Conservation (phyloP, 2,329 filamentous ascomycete species). For the Colletotrichum sp. region DNA sequence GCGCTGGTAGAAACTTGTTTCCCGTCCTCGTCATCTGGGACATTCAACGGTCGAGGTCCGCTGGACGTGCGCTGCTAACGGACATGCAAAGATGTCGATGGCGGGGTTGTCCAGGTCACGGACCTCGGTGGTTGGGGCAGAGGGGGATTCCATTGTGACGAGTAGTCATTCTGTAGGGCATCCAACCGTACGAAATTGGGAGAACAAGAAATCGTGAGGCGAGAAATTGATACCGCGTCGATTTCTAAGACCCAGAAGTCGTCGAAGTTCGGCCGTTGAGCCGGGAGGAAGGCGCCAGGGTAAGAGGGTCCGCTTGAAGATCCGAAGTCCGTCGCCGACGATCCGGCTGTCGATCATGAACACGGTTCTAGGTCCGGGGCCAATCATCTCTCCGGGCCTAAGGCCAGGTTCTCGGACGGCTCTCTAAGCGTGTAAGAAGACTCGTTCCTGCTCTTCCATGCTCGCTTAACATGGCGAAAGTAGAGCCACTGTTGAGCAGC, state of each 20-base stretch:
- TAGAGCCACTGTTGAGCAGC: not conserved
- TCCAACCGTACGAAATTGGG: not conserved
- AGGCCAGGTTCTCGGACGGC: not conserved
- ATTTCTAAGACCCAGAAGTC: not conserved
- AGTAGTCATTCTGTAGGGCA: not conserved
- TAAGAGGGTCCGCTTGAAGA: not conserved
- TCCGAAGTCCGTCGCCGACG: not conserved
- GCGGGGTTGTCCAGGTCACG: not conserved
- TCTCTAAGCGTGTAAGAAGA: not conserved
- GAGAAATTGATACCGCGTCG: not conserved
- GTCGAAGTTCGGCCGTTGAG: not conserved
- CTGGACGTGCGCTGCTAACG: slow-evolving; percentile 8
- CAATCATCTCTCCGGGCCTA: not conserved
- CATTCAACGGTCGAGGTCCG: not conserved
- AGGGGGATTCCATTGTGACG: not conserved
- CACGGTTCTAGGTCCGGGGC: not conserved
- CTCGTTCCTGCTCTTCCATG: not conserved
- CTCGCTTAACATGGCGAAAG: not conserved
- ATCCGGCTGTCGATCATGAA: not conserved
- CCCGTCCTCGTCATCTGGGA: not conserved
- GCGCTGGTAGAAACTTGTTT: not conserved
- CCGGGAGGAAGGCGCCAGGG: not conserved
- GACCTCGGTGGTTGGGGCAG: not conserved
- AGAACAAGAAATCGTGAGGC: not conserved
- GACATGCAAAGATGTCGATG: not conserved